Evolutionary conservation across 1,139 yeast genomes (phyloP), one percentile per base, ranked within the genome.

Genomic region (Geotrichum histeridarum): DNA sequence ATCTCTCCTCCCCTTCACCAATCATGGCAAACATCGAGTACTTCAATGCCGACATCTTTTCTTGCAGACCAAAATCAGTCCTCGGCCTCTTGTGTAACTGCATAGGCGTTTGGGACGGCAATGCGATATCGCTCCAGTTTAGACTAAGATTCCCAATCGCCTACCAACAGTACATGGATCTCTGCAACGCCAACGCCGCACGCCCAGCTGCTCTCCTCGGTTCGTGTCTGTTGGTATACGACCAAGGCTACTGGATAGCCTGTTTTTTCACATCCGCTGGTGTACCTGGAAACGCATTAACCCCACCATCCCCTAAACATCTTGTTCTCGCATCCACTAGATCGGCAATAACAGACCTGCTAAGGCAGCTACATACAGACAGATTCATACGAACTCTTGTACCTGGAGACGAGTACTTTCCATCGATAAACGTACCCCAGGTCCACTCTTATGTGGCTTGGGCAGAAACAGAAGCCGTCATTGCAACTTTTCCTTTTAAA

Each of bases 1-100:
- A n/a, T n/a, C n/a, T n/a, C n/a, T n/a, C n/a, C n/a, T n/a, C n/a
- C n/a, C 15, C 18, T 30, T 18, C 27, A 8, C 8, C 18, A 39
- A n/a, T 6, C 27, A 39, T 39, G 43, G 31, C 43, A 8, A 61
- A 57, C 60, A 60, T 79, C 49, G 71, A 68, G 12, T 84, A 84
- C 66, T 70, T 80, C 35, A 73, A 74, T 53, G 90, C 88, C 0
- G 86, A 84, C 61, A 67, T 85, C n/a, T 83, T 85, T 60, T 63
- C 71, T 15, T 74, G 77, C 30, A 64, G 70, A 0, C 54, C 69
- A 1, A 65, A 69, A 0, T 71, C 78, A 0, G 68, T 83, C 1
- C 69, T 81, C 8, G 85, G 84, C 1, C 95, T 87, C 65, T 83
- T 95, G 0, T 87, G 95, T 65, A 87, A 88, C 64, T 83, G 90